phyloP scores from a whole-genome alignment of 2,329 filamentous ascomycete genomes.

The Aureobasidium sp. region DNA sequence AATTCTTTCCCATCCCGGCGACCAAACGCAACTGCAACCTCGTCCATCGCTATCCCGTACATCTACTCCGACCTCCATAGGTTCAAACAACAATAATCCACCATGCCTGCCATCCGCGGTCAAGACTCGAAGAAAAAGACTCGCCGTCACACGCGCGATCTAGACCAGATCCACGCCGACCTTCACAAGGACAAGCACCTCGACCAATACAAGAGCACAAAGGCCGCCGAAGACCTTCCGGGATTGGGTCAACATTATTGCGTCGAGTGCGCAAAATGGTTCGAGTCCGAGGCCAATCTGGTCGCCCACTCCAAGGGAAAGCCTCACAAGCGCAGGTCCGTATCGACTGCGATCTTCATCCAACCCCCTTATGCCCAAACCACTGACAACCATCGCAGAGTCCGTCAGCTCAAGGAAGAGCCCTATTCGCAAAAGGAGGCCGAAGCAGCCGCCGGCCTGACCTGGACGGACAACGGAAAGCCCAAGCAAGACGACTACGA shows the following conservation, averaged over 20 bases:
- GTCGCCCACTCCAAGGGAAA: slow-evolving; percentile 75
- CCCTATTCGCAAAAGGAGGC: slow-evolving; percentile 82
- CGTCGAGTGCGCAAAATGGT: slow-evolving; percentile 91
- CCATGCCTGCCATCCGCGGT: slow-evolving; percentile 46
- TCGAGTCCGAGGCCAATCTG: slow-evolving; percentile 75
- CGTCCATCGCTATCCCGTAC: too few relatives aligned
- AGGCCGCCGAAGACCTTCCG: slow-evolving; percentile 78
- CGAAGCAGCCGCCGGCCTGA: slow-evolving; percentile 68
- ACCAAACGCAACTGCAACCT: too few relatives aligned
- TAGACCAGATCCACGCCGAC: slow-evolving; percentile 88
- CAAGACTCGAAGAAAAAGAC: slow-evolving; percentile 44
- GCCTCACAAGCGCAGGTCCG: slow-evolving; percentile 81
- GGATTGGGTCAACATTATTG: slow-evolving; percentile 83
- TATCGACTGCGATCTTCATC: not conserved
- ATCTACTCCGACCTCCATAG: too few relatives aligned
- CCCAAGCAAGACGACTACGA: slow-evolving; percentile 13
- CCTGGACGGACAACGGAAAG: slow-evolving; percentile 55
- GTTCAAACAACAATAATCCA: slow-evolving; percentile 19
- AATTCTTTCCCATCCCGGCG: too few relatives aligned
- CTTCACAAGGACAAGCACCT: slow-evolving; percentile 73
- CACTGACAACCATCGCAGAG: slow-evolving; percentile 42
- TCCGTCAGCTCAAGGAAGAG: slow-evolving; percentile 75
- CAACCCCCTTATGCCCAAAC: too few relatives aligned
- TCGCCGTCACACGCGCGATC: slow-evolving; percentile 57
- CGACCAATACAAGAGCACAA: slow-evolving; percentile 66